Percentiles rank a stretch among this genome's conserved stretches.
Evolutionary conservation across 805 yeast species (phyloP).

Genomic region (Saccharomycopsis amapae): DNA sequence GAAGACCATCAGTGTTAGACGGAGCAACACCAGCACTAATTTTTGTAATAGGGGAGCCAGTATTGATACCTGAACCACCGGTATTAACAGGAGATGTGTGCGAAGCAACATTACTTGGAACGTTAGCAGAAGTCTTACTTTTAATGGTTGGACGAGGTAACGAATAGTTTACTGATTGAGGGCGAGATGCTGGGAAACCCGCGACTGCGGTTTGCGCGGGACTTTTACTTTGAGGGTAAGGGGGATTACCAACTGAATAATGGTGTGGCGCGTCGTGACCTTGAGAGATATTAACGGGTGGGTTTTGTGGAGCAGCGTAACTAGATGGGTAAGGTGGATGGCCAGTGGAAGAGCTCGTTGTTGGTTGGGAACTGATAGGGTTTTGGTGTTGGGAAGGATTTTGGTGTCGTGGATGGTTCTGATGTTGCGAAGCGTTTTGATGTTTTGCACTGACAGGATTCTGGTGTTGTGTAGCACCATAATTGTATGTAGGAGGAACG

Average conservation of each 20-base stretch:
- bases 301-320: constrained; percentile 22
- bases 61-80: not conserved
- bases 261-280: too few relatives aligned
- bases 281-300: constrained; percentile 35
- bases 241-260: too few relatives aligned
- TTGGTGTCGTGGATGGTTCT: constrained; percentile 28
- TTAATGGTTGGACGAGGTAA: constrained; percentile 23
- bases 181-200: not conserved
- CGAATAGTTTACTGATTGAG: not conserved
- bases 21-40: not conserved
- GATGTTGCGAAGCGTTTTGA: constrained; percentile 12
- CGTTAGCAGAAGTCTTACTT: constrained; percentile 29
- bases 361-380: constrained; percentile 23
- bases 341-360: not conserved
- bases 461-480: too few relatives aligned
- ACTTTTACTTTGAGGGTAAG: too few relatives aligned
- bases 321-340: not conserved
- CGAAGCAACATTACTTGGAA: not conserved
- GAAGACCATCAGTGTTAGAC: not conserved
- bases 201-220: constrained; percentile 36
- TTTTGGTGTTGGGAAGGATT: not conserved
- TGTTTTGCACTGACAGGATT: too few relatives aligned
- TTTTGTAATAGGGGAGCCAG: too few relatives aligned
- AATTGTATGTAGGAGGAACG: too few relatives aligned
- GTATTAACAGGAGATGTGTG: not conserved